phyloP scores from a whole-genome alignment of 1,139 yeast genomes.

The Starmera stellimalicola region DNA sequence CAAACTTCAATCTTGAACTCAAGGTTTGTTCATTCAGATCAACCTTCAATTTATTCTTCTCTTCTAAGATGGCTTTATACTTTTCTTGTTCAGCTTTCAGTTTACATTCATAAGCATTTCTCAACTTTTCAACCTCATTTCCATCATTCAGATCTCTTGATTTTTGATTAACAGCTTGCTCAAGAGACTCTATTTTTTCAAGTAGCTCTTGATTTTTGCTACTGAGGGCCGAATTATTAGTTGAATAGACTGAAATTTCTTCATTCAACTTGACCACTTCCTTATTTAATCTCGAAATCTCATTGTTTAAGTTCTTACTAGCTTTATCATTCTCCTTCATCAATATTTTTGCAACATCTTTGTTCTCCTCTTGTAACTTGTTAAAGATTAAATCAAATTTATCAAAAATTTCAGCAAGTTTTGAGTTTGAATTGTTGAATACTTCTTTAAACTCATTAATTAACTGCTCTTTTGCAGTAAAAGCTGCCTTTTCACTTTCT shows the following conservation, averaged over 20 bases:
- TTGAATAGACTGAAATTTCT: not conserved
- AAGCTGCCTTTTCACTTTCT: not conserved
- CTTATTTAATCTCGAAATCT: not conserved
- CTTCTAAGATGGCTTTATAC: slow-evolving; percentile 9
- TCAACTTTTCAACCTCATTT: slow-evolving; percentile 9
- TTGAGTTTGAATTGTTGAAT: not conserved
- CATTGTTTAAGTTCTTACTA: not conserved
- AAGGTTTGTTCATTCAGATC: not conserved
- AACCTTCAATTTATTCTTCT: slow-evolving; percentile 9
- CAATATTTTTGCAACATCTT: not conserved
- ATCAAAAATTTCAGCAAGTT: not conserved
- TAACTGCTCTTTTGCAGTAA: not conserved
- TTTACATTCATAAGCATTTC: slow-evolving; percentile 9
- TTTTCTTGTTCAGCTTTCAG: slow-evolving; percentile 13
- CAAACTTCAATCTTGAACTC: not conserved
- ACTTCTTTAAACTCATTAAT: not conserved
- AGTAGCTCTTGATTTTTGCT: no score
- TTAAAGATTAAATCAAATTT: not conserved
- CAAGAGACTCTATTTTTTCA: not conserved
- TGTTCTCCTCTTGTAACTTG: not conserved
- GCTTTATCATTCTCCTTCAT: not conserved
- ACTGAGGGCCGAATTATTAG: not conserved
- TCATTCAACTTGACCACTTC: not conserved
- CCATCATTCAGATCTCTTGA: slow-evolving; percentile 1
- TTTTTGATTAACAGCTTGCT: slow-evolving; percentile 1